Conservation (phyloP, 179 eudicot species). For the Amaranthus tricolor region DNA sequence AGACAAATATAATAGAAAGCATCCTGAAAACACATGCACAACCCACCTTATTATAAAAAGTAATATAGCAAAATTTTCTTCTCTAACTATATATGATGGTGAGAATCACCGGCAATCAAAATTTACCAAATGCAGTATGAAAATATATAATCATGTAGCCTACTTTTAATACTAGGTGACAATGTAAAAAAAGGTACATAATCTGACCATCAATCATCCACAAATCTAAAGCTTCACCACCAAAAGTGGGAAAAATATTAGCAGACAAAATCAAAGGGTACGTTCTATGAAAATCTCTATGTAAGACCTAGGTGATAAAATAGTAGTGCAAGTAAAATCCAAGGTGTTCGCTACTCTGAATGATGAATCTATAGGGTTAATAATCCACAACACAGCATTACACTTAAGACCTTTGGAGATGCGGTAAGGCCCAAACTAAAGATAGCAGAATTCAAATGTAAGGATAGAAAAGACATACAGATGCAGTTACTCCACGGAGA, state of each 20-base stretch:
- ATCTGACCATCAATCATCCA: neutral
- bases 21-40: neutral
- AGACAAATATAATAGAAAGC: neutral
- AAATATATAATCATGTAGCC: neutral
- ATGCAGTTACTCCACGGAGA: slow-evolving; percentile 75
- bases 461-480: slow-evolving; percentile 43
- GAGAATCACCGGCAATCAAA: neutral
- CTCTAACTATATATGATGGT: neutral
- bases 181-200: neutral
- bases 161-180: neutral
- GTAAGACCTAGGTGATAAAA: neutral
- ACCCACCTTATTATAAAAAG: neutral
- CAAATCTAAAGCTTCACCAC: too few species aligned
- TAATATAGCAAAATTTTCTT: neutral
- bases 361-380: neutral
- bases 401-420: slow-evolving; percentile 1
- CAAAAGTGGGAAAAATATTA: neutral
- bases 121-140: neutral
- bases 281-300: too few species aligned
- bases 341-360: neutral
- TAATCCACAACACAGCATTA: neutral
- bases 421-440: neutral
- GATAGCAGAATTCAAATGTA: neutral
- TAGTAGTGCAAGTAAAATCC: too few species aligned
- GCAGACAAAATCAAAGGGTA: neutral